Conservation (phyloP, 345 rosid genomes). For the Acer campestre region DNA sequence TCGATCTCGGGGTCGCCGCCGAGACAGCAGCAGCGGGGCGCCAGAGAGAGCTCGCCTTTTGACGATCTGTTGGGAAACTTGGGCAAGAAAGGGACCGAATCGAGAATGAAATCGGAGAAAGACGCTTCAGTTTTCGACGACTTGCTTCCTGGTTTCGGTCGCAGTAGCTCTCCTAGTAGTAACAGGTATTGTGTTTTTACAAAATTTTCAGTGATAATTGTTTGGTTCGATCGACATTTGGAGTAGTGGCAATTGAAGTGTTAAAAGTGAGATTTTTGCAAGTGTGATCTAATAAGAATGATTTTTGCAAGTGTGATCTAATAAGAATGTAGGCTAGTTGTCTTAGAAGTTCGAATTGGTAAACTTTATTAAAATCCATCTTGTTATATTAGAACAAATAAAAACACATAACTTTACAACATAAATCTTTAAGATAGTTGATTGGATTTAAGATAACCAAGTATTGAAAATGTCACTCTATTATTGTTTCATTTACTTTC, state of each 20-base stretch:
- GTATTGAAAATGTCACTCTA: not conserved
- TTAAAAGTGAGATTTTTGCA: not conserved
- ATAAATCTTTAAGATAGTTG: not conserved
- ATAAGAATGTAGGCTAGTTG: not conserved
- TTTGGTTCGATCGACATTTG: not conserved
- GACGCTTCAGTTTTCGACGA: constrained; percentile 60
- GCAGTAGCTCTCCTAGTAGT: constrained; percentile 49
- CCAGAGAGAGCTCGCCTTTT: constrained; percentile 34
- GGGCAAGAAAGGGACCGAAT: constrained; percentile 40
- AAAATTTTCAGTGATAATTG: not conserved
- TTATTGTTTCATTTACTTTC: not conserved
- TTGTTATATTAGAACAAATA: not conserved
- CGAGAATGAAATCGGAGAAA: constrained; percentile 31
- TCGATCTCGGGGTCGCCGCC: constrained; percentile 37
- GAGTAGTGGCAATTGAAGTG: not conserved
- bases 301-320: not conserved
- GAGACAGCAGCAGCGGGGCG: constrained; percentile 13
- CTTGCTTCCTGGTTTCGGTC: constrained; percentile 73
- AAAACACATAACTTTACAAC: too few species aligned
- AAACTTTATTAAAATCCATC: not conserved
- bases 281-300: not conserved
- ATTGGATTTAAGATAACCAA: not conserved
- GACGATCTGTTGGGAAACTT: constrained; percentile 64
- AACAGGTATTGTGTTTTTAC: constrained; percentile 35
- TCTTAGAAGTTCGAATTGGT: not conserved